Conservation (phyloP, 768 basidiomycete genomes). For the Suillus placidus region DNA sequence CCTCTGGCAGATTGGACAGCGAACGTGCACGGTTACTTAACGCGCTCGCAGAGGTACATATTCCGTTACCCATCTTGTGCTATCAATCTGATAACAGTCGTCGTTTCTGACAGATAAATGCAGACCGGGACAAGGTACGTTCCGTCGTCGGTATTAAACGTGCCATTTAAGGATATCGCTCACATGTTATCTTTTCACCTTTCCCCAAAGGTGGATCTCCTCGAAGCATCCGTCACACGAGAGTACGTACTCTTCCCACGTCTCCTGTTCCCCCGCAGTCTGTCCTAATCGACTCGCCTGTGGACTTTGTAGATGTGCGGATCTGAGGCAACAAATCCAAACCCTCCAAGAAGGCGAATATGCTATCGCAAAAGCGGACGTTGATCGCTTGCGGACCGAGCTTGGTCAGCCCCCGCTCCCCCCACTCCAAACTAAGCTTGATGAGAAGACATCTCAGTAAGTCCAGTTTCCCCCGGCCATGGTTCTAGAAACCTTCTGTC, state of each 20-base stretch:
- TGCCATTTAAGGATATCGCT: slow-evolving; percentile 9
- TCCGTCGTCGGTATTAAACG: slow-evolving; percentile 4
- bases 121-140: slow-evolving; percentile 73
- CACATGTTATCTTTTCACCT: slow-evolving; percentile 10
- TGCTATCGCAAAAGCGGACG: slow-evolving; percentile 70
- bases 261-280: slow-evolving; percentile 8
- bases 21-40: slow-evolving; percentile 71
- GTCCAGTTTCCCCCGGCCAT: slow-evolving; percentile 26
- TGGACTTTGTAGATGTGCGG: slow-evolving; percentile 51
- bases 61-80: slow-evolving; percentile 9
- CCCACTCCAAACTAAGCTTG: slow-evolving; percentile 69
- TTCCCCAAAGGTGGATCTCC: slow-evolving; percentile 57
- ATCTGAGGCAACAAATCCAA: slow-evolving; percentile 68
- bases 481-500: neutral
- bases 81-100: slow-evolving; percentile 11
- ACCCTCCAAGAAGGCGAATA: slow-evolving; percentile 77
- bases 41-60: slow-evolving; percentile 67
- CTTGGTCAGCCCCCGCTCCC: slow-evolving; percentile 77
- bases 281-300: neutral
- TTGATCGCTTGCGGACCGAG: slow-evolving; percentile 74
- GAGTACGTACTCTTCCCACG: slow-evolving; percentile 50
- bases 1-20: slow-evolving; percentile 62
- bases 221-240: slow-evolving; percentile 65
- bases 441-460: slow-evolving; percentile 65
- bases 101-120: slow-evolving; percentile 60